A percentile compares a stretch with the other conserved stretches of the same genome.
These are phyloP conservation scores for Corchorus capsularis DNA, from an alignment of 345 rosid genomes.

Conservation along the genomic window DNA sequence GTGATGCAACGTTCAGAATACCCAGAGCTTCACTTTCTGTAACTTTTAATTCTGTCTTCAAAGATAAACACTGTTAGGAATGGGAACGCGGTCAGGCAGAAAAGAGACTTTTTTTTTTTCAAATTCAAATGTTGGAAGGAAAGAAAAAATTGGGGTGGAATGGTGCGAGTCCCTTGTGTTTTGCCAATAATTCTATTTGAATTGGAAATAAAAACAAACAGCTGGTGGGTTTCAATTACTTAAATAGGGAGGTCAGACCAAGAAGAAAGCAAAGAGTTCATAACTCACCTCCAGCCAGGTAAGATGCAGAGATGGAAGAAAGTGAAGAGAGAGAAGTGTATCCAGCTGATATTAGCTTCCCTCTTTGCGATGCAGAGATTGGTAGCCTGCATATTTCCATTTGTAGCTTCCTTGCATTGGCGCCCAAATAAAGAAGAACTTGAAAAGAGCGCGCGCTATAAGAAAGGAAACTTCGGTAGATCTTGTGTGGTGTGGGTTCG, in stretches of 20 bases:
- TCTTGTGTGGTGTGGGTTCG: background rate
- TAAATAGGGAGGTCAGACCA: background rate
- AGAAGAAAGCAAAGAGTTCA: background rate
- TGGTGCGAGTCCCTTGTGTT: background rate
- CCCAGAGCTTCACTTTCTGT: slow-evolving; percentile 63
- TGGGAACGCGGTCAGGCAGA: background rate
- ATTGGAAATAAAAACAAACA: slow-evolving; percentile 32
- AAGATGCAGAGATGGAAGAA: slow-evolving; percentile 53
- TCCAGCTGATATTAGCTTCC: slow-evolving; percentile 69
- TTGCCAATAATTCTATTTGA: background rate
- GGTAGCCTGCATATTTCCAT: slow-evolving; percentile 70
- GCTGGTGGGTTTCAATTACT: slow-evolving; percentile 15
- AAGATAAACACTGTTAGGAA: background rate
- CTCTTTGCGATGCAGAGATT: slow-evolving; percentile 64
- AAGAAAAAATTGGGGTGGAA: background rate
- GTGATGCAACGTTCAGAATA: slow-evolving; percentile 50
- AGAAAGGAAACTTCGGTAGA: background rate
- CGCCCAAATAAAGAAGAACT: background rate
- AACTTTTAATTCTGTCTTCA: slow-evolving; percentile 47
- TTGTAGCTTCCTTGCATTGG: background rate
- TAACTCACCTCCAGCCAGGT: slow-evolving; percentile 69
- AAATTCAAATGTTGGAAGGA: background rate
- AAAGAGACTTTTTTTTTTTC: background rate
- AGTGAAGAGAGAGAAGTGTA: slow-evolving; percentile 60
- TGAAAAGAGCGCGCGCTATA: background rate